phyloP scores from a whole-genome alignment of 2,329 filamentous ascomycete genomes.

The Colletotrichum costaricense region DNA sequence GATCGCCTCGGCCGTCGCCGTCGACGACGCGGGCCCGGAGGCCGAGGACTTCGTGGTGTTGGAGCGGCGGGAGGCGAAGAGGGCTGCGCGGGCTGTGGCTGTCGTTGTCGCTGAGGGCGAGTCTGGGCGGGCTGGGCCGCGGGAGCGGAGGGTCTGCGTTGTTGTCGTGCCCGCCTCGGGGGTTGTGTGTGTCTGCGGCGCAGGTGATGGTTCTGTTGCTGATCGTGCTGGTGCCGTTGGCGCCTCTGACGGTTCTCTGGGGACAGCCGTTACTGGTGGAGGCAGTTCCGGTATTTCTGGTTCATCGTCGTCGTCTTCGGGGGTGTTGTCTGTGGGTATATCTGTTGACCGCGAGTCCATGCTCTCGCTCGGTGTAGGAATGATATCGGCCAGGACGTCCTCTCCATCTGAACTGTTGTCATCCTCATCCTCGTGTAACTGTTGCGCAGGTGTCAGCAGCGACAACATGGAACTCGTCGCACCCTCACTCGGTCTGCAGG shows the following conservation, averaged over 20 bases:
- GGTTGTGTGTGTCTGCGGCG: slow-evolving; percentile 41
- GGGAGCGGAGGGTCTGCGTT: slow-evolving; percentile 48
- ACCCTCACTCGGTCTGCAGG: neutral
- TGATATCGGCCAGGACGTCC: slow-evolving; percentile 66
- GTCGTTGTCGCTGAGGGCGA: slow-evolving; percentile 41
- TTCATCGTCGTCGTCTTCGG: slow-evolving; percentile 32
- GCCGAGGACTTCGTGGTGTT: slow-evolving; percentile 38
- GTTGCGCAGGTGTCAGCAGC: slow-evolving; percentile 47
- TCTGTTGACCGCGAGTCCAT: slow-evolving; percentile 49
- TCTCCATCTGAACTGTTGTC: slow-evolving; percentile 65
- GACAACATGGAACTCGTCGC: slow-evolving; percentile 12
- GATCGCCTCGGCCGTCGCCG: slow-evolving; percentile 74
- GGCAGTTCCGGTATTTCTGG: slow-evolving; percentile 19
- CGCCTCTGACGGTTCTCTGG: neutral
- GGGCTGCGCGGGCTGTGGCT: slow-evolving; percentile 53
- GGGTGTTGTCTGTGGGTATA: slow-evolving; percentile 37
- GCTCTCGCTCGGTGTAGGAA: slow-evolving; percentile 66
- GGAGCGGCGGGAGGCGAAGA: slow-evolving; percentile 54
- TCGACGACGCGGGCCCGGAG: slow-evolving; percentile 50
- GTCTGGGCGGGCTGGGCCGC: slow-evolving; percentile 39
- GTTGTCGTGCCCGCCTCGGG: slow-evolving; percentile 36
- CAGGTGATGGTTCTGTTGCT: slow-evolving; percentile 8
- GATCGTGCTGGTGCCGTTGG: neutral
- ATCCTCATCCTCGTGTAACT: slow-evolving; percentile 50
- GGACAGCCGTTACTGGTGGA: slow-evolving; percentile 1